Conservation (phyloP, 257 asterid genomes). For the Jaltomata sinuosa region DNA sequence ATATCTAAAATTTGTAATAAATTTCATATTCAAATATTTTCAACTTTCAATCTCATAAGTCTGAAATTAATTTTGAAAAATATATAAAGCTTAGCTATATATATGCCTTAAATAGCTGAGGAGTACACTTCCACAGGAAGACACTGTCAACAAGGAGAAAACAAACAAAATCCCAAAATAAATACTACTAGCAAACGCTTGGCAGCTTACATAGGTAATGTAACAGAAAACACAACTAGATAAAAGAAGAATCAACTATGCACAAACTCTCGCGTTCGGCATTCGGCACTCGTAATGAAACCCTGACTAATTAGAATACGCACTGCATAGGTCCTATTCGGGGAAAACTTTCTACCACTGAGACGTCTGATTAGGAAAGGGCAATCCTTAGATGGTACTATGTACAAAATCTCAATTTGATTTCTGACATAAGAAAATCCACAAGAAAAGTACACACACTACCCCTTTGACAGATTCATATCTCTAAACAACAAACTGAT, state of each 20-base stretch:
- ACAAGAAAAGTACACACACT: not conserved
- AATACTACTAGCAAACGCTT: not conserved
- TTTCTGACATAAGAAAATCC: not conserved
- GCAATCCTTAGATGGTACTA: not conserved
- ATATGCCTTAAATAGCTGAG: not conserved
- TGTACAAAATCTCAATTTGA: not conserved
- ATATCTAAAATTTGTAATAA: too few relatives aligned
- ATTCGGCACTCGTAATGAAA: too few relatives aligned
- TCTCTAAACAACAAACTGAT: constrained; percentile 3
- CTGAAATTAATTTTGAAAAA: not conserved
- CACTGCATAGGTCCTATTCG: fast-evolving
- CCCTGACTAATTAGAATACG: not conserved
- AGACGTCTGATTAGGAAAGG: too few relatives aligned
- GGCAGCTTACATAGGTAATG: not conserved
- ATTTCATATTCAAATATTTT: too few relatives aligned
- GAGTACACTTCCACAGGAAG: not conserved
- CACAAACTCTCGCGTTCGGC: too few relatives aligned
- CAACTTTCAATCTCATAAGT: not conserved
- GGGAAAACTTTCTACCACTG: too few relatives aligned
- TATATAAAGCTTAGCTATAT: too few relatives aligned
- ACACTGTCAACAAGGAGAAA: not conserved
- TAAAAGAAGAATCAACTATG: not conserved
- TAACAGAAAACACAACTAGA: not conserved
- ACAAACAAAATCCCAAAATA: not conserved
- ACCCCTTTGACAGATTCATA: not conserved